Evolutionary conservation across 192 early-diverging fungal species (phyloP).

Genomic region (Podila minutissima): DNA sequence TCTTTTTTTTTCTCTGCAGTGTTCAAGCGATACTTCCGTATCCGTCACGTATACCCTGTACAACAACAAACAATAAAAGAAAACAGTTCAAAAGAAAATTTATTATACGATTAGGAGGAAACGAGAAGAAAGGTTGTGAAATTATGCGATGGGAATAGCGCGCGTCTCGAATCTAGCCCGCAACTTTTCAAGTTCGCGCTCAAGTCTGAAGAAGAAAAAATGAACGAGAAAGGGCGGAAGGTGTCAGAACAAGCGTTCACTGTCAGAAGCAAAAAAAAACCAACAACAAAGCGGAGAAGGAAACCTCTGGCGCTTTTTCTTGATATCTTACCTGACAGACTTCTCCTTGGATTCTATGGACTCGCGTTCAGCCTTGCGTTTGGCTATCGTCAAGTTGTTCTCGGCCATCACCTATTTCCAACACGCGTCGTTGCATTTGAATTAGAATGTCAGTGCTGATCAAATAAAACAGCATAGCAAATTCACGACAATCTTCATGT

Average conservation of each 20-base stretch:
- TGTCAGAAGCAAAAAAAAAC: background rate
- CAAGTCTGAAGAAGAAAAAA: slow-evolving; percentile 27
- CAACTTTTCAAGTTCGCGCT: slow-evolving; percentile 53
- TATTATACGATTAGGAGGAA: background rate
- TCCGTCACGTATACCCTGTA: background rate
- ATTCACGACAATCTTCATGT: background rate
- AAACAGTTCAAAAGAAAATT: background rate
- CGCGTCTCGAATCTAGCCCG: slow-evolving; percentile 35
- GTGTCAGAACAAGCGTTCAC: background rate
- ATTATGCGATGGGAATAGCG: slow-evolving; percentile 27
- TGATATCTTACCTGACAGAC: slow-evolving; percentile 40
- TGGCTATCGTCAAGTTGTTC: slow-evolving; percentile 45
- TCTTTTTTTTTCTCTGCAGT: background rate
- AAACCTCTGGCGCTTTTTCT: background rate
- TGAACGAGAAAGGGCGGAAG: background rate
- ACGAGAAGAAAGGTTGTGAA: too few species aligned
- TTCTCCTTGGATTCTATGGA: slow-evolving; percentile 45
- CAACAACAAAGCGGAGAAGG: background rate
- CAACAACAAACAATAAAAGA: background rate
- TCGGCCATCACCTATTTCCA: slow-evolving; percentile 33
- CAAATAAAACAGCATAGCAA: background rate
- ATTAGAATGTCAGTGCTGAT: background rate
- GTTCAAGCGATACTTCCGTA: background rate
- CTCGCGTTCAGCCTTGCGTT: slow-evolving; percentile 49
- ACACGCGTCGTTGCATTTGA: background rate